phyloP scores from a whole-genome alignment of 2,329 filamentous ascomycete genomes.

The Ophiostoma ulmi region DNA sequence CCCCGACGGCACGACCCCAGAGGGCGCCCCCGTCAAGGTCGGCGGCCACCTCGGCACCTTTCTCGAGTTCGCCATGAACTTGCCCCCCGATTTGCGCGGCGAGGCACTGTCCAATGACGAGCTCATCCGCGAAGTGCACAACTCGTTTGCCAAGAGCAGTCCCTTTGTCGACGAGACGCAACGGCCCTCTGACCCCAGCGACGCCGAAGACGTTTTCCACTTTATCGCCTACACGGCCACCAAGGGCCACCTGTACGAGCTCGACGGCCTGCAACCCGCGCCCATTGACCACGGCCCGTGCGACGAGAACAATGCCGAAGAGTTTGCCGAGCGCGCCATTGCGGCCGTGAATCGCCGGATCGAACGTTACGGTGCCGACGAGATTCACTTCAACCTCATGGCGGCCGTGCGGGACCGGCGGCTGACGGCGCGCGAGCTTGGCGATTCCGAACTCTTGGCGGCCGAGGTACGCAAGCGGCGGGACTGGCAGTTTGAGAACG shows the following conservation, averaged over 20 bases:
- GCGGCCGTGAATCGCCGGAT: conserved; percentile 82
- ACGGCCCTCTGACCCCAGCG: conserved; percentile 58
- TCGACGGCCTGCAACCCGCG: conserved; percentile 88
- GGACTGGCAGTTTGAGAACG: conserved; percentile 94
- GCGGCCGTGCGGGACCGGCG: conserved; percentile 85
- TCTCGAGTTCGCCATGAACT: conserved; percentile 79
- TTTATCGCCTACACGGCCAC: conserved; percentile 92
- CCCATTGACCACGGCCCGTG: conserved; percentile 85
- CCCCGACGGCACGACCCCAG: background rate
- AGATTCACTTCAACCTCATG: conserved; percentile 94
- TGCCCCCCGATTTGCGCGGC: conserved; percentile 67
- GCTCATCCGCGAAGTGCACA: conserved; percentile 73
- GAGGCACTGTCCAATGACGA: conserved; percentile 60
- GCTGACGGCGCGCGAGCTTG: conserved; percentile 69
- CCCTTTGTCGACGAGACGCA: conserved; percentile 92
- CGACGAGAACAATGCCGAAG: conserved; percentile 33
- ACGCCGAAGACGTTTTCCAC: conserved; percentile 85
- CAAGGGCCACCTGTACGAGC: conserved; percentile 77
- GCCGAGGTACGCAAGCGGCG: conserved; percentile 77
- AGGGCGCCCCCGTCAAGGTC: conserved; percentile 56
- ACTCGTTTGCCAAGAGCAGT: conserved; percentile 80
- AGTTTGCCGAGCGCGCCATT: conserved; percentile 74
- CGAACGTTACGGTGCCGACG: conserved; percentile 72
- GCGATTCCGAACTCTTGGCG: conserved; percentile 71
- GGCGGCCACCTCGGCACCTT: conserved; percentile 68